Conservation (phyloP, 2,329 filamentous ascomycete species). For the Phaeoacremonium minimum region DNA sequence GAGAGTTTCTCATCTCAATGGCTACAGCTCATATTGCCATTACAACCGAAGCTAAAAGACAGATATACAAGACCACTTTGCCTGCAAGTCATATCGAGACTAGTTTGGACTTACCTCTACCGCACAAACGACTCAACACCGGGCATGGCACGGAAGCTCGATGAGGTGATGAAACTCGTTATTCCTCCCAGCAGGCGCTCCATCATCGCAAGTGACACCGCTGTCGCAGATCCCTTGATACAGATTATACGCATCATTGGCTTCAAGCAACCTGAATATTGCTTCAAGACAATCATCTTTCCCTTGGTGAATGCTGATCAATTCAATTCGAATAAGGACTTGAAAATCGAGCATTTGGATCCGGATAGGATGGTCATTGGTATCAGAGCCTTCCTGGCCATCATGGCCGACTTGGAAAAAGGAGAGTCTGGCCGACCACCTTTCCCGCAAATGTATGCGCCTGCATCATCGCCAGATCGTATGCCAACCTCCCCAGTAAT, state of each 20-base stretch:
- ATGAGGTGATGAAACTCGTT: constrained; percentile 83
- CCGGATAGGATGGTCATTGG: constrained; percentile 97
- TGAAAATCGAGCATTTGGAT: constrained; percentile 88
- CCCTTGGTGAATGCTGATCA: constrained; percentile 89
- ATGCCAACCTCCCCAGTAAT: constrained; percentile 46
- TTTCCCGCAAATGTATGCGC: constrained; percentile 68
- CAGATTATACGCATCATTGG: constrained; percentile 93
- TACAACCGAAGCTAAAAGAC: constrained; percentile 83
- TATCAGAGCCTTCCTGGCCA: constrained; percentile 86
- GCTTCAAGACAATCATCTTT: constrained; percentile 90
- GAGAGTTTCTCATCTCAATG: constrained; percentile 84
- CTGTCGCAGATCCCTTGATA: constrained; percentile 85
- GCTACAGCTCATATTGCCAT: constrained; percentile 72
- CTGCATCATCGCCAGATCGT: constrained; percentile 33
- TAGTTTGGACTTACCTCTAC: constrained; percentile 94
- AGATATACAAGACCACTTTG: constrained; percentile 72
- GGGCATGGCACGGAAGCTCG: constrained; percentile 71
- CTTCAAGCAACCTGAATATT: constrained; percentile 89
- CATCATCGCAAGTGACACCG: constrained; percentile 75
- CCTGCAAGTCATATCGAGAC: constrained; percentile 81
- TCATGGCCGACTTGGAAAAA: constrained; percentile 90
- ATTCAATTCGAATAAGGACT: constrained; percentile 70
- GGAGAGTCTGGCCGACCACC: constrained; percentile 73
- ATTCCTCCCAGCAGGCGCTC: constrained; percentile 77
- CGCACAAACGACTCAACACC: constrained; percentile 69